phyloP scores from a whole-genome alignment of 768 basidiomycete genomes.

The Collybiopsis luxurians region DNA sequence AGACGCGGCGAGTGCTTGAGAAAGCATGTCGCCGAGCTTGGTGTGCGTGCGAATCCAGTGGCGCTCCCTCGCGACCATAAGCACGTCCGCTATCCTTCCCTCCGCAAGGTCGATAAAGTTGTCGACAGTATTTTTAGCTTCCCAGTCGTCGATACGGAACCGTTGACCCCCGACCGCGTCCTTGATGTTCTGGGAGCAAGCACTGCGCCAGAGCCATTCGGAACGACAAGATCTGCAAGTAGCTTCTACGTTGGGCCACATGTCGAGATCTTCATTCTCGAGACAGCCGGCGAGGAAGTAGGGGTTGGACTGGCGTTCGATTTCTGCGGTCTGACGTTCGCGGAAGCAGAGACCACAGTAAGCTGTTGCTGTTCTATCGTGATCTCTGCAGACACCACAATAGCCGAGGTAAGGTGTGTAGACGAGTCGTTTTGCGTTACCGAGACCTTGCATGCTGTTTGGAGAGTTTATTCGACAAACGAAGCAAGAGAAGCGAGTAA shows the following conservation, averaged over 20 bases:
- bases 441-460: slow-evolving; percentile 46
- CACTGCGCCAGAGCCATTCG: slow-evolving; percentile 55
- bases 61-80: slow-evolving; percentile 64
- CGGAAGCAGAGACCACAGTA: slow-evolving; percentile 72
- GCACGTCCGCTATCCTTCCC: slow-evolving; percentile 60
- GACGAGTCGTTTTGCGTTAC: slow-evolving; percentile 43
- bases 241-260: slow-evolving; percentile 61
- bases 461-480: slow-evolving; percentile 73
- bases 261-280: slow-evolving; percentile 73
- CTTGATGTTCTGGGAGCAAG: background rate
- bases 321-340: slow-evolving; percentile 49
- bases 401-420: slow-evolving; percentile 40
- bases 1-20: slow-evolving; percentile 63
- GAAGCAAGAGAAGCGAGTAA: slow-evolving; percentile 52
- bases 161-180: background rate
- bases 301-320: slow-evolving; percentile 19
- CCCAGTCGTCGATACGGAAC: slow-evolving; percentile 35
- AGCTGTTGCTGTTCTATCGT: slow-evolving; percentile 46
- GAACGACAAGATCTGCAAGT: slow-evolving; percentile 67
- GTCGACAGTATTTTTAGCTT: slow-evolving; percentile 59
- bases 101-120: slow-evolving; percentile 75
- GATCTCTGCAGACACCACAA: slow-evolving; percentile 60
- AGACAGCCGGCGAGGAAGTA: slow-evolving; percentile 43
- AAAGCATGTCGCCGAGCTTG: slow-evolving; percentile 62
- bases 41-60: slow-evolving; percentile 67